Evolutionary conservation across 192 early-diverging fungal genomes (phyloP).

Genomic region (Borealophlyctis nickersoniae): DNA sequence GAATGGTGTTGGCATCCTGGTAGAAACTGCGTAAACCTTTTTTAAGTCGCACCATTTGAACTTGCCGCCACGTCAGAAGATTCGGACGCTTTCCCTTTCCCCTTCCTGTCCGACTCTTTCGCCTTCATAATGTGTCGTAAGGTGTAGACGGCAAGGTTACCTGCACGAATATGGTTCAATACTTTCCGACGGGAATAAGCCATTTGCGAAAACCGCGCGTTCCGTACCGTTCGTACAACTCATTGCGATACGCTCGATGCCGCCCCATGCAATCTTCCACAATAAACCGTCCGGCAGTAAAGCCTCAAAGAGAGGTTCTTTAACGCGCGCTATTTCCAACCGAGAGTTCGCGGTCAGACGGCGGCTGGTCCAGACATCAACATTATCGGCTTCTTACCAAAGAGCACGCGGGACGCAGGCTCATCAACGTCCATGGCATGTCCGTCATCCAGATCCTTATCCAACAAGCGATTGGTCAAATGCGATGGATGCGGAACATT

Average conservation of each 20-base stretch:
- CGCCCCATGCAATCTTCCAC: slow-evolving; percentile 32
- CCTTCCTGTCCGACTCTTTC: background rate
- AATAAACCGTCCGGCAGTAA: slow-evolving; percentile 20
- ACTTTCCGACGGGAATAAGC: too few species aligned
- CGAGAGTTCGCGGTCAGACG: background rate
- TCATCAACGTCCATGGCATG: too few species aligned
- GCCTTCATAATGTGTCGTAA: background rate
- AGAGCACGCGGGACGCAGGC: too few species aligned
- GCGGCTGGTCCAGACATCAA: too few species aligned
- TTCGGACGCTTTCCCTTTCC: background rate
- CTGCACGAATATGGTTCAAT: too few species aligned
- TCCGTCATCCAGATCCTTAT: background rate
- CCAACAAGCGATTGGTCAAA: slow-evolving; percentile 8
- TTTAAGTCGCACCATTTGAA: slow-evolving; percentile 2
- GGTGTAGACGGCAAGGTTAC: background rate
- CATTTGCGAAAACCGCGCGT: too few species aligned
- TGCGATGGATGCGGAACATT: slow-evolving; percentile 34
- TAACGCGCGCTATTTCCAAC: slow-evolving; percentile 10
- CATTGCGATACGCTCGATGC: slow-evolving; percentile 23
- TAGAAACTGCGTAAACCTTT: background rate
- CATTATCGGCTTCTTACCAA: slow-evolving; percentile 2
- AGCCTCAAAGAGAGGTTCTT: slow-evolving; percentile 16
- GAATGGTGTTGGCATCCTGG: background rate
- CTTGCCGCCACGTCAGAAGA: too few species aligned
- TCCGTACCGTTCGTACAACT: slow-evolving; percentile 21